Evolutionary conservation across 305 asterid genomes (phyloP).

Genomic region (Fraxinus sp.): DNA sequence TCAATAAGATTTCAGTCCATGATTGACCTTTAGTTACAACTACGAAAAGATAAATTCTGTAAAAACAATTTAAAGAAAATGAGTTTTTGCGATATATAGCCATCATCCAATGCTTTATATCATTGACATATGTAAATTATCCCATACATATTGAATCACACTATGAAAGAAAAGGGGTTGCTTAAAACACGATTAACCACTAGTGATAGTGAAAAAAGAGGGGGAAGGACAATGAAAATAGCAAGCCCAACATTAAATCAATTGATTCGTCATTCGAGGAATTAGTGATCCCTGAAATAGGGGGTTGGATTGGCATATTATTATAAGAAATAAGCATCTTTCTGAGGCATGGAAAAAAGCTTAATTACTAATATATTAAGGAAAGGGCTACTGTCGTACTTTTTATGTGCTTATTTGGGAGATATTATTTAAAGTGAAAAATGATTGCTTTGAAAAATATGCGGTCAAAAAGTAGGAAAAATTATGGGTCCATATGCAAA

Average conservation of each 20-base stretch:
- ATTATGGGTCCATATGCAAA: neutral
- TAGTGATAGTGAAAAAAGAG: neutral
- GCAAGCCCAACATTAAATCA: neutral
- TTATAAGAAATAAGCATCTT: neutral
- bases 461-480: neutral
- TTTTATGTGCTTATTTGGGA: neutral
- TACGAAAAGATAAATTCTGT: neutral
- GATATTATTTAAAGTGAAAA: neutral
- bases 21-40: neutral
- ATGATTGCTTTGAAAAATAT: neutral
- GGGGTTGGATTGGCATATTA: neutral
- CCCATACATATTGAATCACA: neutral
- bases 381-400: neutral
- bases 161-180: neutral
- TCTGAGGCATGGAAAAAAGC: neutral
- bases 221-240: neutral
- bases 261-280: too few species aligned
- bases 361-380: neutral
- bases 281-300: neutral
- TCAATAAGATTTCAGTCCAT: neutral
- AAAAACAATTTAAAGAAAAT: neutral
- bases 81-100: neutral
- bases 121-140: neutral
- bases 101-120: neutral
- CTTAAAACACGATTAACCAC: neutral